Evolutionary conservation across 805 yeast genomes (phyloP).

Genomic region (Candida tallmaniae): DNA sequence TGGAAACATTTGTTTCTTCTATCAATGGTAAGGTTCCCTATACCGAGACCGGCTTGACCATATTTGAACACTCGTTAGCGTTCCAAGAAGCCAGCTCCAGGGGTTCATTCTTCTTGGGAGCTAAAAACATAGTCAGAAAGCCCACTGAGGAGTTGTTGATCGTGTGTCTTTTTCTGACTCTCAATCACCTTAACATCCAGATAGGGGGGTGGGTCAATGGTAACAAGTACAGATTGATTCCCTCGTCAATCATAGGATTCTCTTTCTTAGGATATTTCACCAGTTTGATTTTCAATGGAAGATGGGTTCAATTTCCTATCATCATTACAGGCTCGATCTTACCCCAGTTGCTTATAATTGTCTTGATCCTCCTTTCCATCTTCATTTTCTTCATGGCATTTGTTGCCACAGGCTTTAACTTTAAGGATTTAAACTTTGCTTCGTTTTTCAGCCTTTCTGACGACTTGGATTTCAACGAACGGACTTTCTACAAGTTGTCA

Average conservation of each 20-base stretch:
- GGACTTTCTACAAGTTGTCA: slow-evolving; percentile 10
- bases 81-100: slow-evolving; percentile 63
- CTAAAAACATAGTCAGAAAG: slow-evolving; percentile 17
- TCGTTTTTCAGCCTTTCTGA: slow-evolving; percentile 26
- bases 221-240: slow-evolving; percentile 54
- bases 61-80: slow-evolving; percentile 72
- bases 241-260: slow-evolving; percentile 58
- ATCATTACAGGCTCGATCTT: slow-evolving; percentile 54
- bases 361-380: slow-evolving; percentile 48
- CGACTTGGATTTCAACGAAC: slow-evolving; percentile 12
- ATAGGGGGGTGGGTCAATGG: slow-evolving; percentile 51
- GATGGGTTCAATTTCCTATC: slow-evolving; percentile 47
- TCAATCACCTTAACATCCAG: slow-evolving; percentile 61
- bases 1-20: slow-evolving; percentile 62
- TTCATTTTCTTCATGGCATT: slow-evolving; percentile 55
- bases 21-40: slow-evolving; percentile 52
- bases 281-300: slow-evolving; percentile 35
- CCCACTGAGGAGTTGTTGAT: slow-evolving; percentile 52
- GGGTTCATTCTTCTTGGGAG: slow-evolving; percentile 22
- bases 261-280: slow-evolving; percentile 43
- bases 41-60: slow-evolving; percentile 63
- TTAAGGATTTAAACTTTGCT: slow-evolving; percentile 33
- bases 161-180: slow-evolving; percentile 51
- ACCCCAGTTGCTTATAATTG: slow-evolving; percentile 59
- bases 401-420: slow-evolving; percentile 44